Base-by-base conservation (phyloP, 2,329 filamentous ascomycete species). In the Tympanopsis confertula region DNA sequence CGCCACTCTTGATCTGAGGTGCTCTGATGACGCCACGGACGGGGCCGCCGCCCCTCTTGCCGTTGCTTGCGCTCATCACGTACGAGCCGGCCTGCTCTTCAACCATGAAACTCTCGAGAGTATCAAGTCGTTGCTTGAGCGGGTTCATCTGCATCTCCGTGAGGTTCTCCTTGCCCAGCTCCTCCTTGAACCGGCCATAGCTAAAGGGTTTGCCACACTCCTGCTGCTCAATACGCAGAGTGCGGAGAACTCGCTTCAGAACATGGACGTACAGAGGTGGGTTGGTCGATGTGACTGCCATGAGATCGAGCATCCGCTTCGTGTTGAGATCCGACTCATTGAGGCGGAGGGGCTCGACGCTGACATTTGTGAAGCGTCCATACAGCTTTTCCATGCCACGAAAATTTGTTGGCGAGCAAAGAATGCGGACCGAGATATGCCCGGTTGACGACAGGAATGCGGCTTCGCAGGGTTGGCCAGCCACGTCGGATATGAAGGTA, bases 61-160 rank as follows among this genome's bases (percentile, higher is more conserved):
- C n/a, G 29, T 38, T 35, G 19, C 19, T 29, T 41, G 19, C 22
- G 15, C 7, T 10, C 13, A 35, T 35, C 7, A 10, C 13, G 17
- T 41, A 45, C 2, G 41, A 38, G 13, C 43, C 42, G 28, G 49
- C 46, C 13, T 55, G 49, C 12, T 40, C 19, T 4, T 45, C 44
- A 2, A 53, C 51, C 52, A 84, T 66, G 53, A 83, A 84, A 13
- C 69, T 76, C 47, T 85, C 74, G 0, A 86, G 59, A 0, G 78
- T 64, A 5, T 74, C 65, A 1, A 86, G 58, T 0, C 81, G 68
- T 50, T 78, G 68, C 1, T 64, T 55, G 2, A 89, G 56, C 0
- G 78, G 73, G 0, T 49, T 60, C 0, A 54, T 50, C 48, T 87
- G 80, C 2, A 51, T 57, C 0, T 52, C 46, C 0, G 61, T 58